Conservation (phyloP, 225 moss, liverwort and hornwort species). For the Thuidium tamariscinum region DNA sequence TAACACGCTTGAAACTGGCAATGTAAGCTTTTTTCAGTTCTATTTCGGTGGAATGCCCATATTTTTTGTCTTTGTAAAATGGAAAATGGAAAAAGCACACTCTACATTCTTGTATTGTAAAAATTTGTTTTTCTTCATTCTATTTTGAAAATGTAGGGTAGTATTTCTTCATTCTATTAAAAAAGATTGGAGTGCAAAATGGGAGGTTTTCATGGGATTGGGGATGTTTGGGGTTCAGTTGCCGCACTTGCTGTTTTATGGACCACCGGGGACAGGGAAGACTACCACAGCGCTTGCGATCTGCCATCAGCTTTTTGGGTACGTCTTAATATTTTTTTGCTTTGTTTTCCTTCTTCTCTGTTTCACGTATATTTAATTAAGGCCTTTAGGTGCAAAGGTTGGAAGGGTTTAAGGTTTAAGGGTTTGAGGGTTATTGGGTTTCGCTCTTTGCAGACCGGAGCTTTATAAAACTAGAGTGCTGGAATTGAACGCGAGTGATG, state of each 20-base stretch:
- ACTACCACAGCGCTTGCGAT: conserved; percentile 94
- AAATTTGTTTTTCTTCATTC: too few relatives aligned
- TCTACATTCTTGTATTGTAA: too few relatives aligned
- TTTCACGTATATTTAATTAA: not conserved
- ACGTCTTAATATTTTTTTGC: not conserved
- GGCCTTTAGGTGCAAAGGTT: not conserved
- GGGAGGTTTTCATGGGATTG: not conserved
- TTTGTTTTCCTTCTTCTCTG: not conserved
- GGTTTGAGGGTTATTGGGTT: not conserved
- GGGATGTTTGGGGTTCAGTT: conserved; percentile 27
- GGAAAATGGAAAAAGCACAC: too few relatives aligned
- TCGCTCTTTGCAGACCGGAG: conserved; percentile 42
- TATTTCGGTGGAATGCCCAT: not conserved
- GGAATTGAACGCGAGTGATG: conserved; percentile 95
- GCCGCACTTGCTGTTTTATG: conserved; percentile 86
- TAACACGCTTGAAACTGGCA: conserved; percentile 91
- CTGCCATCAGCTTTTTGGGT: conserved; percentile 94
- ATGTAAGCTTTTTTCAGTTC: conserved; percentile 24
- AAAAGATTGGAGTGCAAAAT: not conserved
- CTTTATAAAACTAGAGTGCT: conserved; percentile 85
- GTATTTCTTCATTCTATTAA: not conserved
- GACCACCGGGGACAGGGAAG: conserved; percentile 95
- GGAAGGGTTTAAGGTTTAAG: not conserved
- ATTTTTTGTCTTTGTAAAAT: not conserved
- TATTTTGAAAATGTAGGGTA: not conserved